These are phyloP conservation scores for Puccinia polysora DNA, from an alignment of 1,284 basidiomycete genomes.

Conservation along the genomic window DNA sequence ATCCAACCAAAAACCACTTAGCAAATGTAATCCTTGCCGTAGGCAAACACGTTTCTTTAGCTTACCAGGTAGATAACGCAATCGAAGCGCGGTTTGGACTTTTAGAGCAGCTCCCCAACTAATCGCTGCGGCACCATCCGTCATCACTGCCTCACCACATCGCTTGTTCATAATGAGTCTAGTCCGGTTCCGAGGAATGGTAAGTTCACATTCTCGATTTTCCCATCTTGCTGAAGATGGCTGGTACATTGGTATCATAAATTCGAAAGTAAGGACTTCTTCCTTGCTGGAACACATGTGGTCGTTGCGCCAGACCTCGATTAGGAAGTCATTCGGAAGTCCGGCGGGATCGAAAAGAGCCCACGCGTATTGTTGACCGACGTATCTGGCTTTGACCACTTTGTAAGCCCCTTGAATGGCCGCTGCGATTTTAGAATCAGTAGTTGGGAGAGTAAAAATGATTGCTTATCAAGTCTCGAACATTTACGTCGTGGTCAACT, in stretches of 20 bases:
- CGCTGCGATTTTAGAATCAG: constrained; percentile 5
- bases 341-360: constrained; percentile 7
- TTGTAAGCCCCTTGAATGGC: constrained; percentile 27
- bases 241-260: background rate
- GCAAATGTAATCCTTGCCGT: background rate
- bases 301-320: constrained; percentile 13
- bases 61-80: constrained; percentile 27
- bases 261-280: constrained; percentile 1
- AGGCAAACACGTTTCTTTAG: too few species aligned
- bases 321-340: background rate
- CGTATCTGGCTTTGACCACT: background rate
- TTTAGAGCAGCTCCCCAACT: constrained; percentile 22
- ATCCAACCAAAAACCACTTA: background rate
- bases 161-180: background rate
- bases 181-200: background rate
- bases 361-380: constrained; percentile 23
- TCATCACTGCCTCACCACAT: constrained; percentile 17
- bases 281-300: background rate
- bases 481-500: background rate
- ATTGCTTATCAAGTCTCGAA: background rate
- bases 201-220: background rate
- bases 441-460: background rate
- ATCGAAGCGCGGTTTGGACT: constrained; percentile 9
- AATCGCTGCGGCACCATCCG: constrained; percentile 40
- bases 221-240: background rate